Evolutionary conservation across 169 alveolate species (phyloP), one percentile per base, ranked within the genome.

Genomic region (Plasmodium adleri): DNA sequence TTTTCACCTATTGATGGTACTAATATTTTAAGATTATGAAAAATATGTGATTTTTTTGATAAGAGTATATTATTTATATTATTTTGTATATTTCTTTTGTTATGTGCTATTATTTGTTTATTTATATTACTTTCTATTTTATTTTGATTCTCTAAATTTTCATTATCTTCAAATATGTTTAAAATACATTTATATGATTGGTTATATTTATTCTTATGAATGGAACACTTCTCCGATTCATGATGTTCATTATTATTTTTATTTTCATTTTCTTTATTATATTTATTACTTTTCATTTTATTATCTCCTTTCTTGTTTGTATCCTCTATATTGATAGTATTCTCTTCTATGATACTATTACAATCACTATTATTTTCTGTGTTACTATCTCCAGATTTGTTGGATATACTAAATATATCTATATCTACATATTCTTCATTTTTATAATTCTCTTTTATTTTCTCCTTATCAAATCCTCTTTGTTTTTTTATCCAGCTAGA

Each of bases 1-100:
- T 0, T 8, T 66, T 66, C 74, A 17, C 9, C 12, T 28, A 17
- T 28, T 39, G 13, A 28, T 6, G 89, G 89, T 10, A 58, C 17
- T 78, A 78, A 78, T 78, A 78, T 78, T 78, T 78, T 64, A 70
- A 78, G n/a, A 59, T 72, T 78, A 22, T 78, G 89, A 60, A 64
- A 66, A 20, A 78, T 78, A n/a, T 78, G 78, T 15, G 76, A 24
- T 24, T 39, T 78, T 59, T 78, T 78, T 43, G 89, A 50, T 6
- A 78, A n/a, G 8, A 47, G 6, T 15, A 78, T 64, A 24, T 78
- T 78, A 10, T 32, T 66, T 2, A 74, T 49, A 9, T 6, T 74
- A 39, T 39, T 39, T 39, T 39, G 9, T 39, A 39, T 45, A 1
- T 7, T 24, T 45, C 45, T 39, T 59, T 39, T 43, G 72, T 12